These are phyloP conservation scores for Chaetomium olivaceum DNA, from an alignment of 2,329 filamentous ascomycete species.

Conservation along the genomic window DNA sequence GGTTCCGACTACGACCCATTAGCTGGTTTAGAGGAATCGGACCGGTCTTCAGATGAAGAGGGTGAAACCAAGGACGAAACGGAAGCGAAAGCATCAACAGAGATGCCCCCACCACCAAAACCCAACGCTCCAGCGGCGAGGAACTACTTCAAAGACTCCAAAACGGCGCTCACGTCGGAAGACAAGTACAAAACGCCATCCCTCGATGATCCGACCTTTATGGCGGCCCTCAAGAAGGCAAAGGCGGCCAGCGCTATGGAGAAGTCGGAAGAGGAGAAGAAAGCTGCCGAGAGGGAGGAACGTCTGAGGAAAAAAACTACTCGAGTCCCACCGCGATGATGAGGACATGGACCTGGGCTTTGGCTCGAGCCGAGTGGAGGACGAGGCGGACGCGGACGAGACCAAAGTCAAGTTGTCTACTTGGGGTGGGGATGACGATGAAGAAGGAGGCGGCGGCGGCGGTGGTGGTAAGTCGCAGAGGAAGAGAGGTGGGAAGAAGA, in stretches of 20 bases:
- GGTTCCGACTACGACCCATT: slow-evolving; percentile 69
- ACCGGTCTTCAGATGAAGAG: slow-evolving; percentile 45
- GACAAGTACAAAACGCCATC: slow-evolving; percentile 54
- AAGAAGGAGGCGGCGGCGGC: slow-evolving; percentile 46
- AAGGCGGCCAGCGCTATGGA: slow-evolving; percentile 59
- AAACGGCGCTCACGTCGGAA: slow-evolving; percentile 55
- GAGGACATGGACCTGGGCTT: slow-evolving; percentile 95
- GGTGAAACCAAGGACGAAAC: slow-evolving; percentile 26
- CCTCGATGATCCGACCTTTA: slow-evolving; percentile 73
- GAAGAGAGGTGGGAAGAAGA: slow-evolving; percentile 72
- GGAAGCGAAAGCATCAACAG: slow-evolving; percentile 31
- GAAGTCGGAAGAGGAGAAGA: slow-evolving; percentile 44
- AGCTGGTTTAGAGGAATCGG: slow-evolving; percentile 56
- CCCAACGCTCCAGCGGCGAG: slow-evolving; percentile 42
- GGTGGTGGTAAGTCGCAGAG: slow-evolving; percentile 56
- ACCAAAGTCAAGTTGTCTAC: slow-evolving; percentile 66
- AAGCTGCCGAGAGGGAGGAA: slow-evolving; percentile 58
- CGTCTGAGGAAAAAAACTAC: slow-evolving; percentile 72
- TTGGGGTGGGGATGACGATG: slow-evolving; percentile 55
- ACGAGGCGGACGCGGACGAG: slow-evolving; percentile 79
- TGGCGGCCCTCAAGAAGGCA: slow-evolving; percentile 84
- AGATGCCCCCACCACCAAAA: slow-evolving; percentile 51
- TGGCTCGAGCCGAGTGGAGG: slow-evolving; percentile 81
- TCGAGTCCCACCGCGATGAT: slow-evolving; percentile 74
- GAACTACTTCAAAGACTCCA: slow-evolving; percentile 65